phyloP scores from a whole-genome alignment of 2,329 filamentous ascomycete genomes.

The Colletotrichum gigasporum region DNA sequence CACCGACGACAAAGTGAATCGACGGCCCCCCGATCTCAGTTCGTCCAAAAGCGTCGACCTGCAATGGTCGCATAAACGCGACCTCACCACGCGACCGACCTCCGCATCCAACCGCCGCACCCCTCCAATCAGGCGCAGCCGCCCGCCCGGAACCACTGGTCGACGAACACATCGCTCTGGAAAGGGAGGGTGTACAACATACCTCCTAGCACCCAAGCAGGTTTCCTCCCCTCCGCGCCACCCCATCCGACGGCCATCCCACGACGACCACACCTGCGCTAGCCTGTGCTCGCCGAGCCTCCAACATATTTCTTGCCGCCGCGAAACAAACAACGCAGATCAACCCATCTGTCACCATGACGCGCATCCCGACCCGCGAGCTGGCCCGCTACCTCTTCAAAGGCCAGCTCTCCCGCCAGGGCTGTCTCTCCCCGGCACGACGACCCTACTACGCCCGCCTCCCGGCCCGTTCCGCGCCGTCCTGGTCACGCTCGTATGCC shows the following conservation, averaged over 20 bases:
- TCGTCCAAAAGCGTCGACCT: not conserved
- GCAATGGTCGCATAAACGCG: not conserved
- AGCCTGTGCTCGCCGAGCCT: not conserved
- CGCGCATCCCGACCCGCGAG: conserved; percentile 51
- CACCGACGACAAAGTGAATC: not conserved
- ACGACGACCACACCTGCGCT: not conserved
- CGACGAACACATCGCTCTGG: not conserved
- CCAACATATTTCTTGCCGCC: not conserved
- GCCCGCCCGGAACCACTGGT: not conserved
- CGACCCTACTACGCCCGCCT: not conserved
- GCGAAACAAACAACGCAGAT: not conserved
- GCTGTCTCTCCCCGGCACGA: conserved; percentile 47
- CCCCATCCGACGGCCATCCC: not conserved
- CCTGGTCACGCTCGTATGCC: conserved; percentile 35
- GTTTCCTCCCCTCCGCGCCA: not conserved
- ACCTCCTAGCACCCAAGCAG: not conserved
- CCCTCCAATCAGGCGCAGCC: conserved; percentile 10
- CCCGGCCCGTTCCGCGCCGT: conserved; percentile 29
- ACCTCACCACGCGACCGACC: not conserved
- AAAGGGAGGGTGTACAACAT: conserved; percentile 14
- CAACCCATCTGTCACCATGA: conserved; percentile 48
- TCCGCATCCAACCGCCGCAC: not conserved
- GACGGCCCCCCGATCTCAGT: no score
- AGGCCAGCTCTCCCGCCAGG: conserved; percentile 52
- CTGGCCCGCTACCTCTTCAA: conserved; percentile 60